Evolutionary conservation across 805 yeast genomes (phyloP).

Genomic region (Kregervanrija delftensis): DNA sequence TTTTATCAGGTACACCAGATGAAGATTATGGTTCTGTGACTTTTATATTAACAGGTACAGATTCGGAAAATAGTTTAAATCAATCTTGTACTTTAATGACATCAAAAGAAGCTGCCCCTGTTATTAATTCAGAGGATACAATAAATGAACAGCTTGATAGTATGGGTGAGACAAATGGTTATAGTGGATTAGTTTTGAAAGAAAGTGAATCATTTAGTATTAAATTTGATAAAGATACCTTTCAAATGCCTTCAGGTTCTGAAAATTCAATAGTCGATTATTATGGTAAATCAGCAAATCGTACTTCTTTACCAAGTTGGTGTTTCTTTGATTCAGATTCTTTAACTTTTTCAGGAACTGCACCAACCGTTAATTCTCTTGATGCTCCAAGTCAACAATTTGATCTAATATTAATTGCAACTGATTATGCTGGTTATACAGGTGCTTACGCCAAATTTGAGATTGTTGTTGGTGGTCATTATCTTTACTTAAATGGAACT

Average conservation of each 20-base stretch:
- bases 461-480: slow-evolving; percentile 83
- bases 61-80: slow-evolving; percentile 45
- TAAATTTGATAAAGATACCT: slow-evolving; percentile 55
- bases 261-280: slow-evolving; percentile 51
- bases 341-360: slow-evolving; percentile 74
- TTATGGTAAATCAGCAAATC: slow-evolving; percentile 74
- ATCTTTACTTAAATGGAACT: slow-evolving; percentile 57
- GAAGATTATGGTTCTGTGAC: slow-evolving; percentile 32
- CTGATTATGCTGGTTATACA: slow-evolving; percentile 70
- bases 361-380: slow-evolving; percentile 78
- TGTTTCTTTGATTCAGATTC: slow-evolving; percentile 55
- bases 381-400: slow-evolving; percentile 82
- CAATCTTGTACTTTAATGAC: slow-evolving; percentile 46
- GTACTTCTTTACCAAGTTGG: slow-evolving; percentile 92
- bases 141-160: slow-evolving; percentile 48
- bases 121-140: slow-evolving; percentile 32
- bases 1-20: slow-evolving; percentile 65
- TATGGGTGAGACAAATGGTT: slow-evolving; percentile 73
- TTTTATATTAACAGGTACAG: slow-evolving; percentile 59
- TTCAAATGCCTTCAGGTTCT: slow-evolving; percentile 38
- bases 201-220: slow-evolving; percentile 67
- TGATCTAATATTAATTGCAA: slow-evolving; percentile 66
- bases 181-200: slow-evolving; percentile 60
- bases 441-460: slow-evolving; percentile 66
- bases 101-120: slow-evolving; percentile 49